Conservation (phyloP, 1,139 yeast species). For the Scheffersomyces illinoinensis region DNA sequence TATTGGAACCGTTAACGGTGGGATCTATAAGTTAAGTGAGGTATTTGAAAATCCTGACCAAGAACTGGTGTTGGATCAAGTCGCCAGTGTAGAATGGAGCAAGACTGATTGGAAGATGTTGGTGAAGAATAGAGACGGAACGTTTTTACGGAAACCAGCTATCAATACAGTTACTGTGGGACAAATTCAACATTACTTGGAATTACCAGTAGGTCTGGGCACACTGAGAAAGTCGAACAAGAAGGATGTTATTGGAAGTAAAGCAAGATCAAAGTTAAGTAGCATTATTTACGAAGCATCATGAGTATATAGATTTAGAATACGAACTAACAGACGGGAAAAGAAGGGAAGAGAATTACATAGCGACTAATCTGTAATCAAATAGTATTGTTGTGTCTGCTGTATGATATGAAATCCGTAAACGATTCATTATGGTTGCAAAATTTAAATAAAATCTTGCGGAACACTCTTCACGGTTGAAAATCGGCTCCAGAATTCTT, state of each 20-base stretch:
- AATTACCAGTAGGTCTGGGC: not conserved
- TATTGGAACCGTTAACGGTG: conserved; percentile 41
- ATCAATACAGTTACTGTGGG: not conserved
- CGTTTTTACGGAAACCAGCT: not conserved
- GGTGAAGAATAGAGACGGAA: not conserved
- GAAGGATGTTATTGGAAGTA: not conserved
- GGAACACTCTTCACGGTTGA: not conserved
- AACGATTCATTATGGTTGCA: not conserved
- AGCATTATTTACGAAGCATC: not conserved
- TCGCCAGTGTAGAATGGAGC: conserved; percentile 2
- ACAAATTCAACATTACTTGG: not conserved
- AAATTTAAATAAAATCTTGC: no score
- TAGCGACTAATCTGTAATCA: no score
- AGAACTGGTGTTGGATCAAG: conserved; percentile 7
- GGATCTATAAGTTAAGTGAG: conserved; percentile 20
- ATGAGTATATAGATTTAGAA: not conserved
- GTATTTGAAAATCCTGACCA: conserved; percentile 1
- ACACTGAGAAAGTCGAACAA: not conserved
- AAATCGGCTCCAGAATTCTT: no score
- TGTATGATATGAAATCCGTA: no score
- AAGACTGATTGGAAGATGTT: not conserved
- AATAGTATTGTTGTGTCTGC: no score
- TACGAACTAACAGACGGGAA: not conserved
- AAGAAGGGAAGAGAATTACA: not conserved
- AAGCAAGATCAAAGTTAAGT: not conserved